Conservation (phyloP, 2,329 filamentous ascomycete species). For the Colletotrichum caudatum region DNA sequence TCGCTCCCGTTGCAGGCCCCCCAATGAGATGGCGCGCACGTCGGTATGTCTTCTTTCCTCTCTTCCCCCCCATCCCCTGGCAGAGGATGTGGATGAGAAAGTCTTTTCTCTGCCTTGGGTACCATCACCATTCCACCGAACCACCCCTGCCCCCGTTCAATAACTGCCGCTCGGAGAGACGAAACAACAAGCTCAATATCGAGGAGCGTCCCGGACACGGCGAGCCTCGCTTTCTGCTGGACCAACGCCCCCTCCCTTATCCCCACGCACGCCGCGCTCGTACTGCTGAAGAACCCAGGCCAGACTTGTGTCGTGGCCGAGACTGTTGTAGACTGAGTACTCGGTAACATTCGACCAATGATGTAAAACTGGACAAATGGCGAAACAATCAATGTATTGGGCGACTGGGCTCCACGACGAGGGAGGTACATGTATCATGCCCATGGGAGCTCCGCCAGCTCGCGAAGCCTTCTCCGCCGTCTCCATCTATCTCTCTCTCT, state of each 20-base stretch:
- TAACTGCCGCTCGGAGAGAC: not conserved
- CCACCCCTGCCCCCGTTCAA: not conserved
- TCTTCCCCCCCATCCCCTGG: not conserved
- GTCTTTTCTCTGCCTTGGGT: not conserved
- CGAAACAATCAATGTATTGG: slow-evolving; percentile 20
- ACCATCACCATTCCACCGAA: not conserved
- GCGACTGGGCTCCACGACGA: slow-evolving; percentile 1
- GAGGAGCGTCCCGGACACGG: not conserved
- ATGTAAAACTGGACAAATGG: not conserved
- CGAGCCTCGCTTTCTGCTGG: not conserved
- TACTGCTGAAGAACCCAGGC: slow-evolving; percentile 30
- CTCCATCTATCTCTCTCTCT: not conserved
- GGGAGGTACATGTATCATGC: slow-evolving; percentile 36
- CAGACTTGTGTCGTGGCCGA: slow-evolving; percentile 8
- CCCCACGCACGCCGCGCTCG: not conserved
- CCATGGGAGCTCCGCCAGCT: slow-evolving; percentile 20
- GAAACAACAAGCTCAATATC: not conserved
- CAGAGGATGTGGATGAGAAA: not conserved
- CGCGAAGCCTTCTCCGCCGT: not conserved
- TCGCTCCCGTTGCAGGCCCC: not conserved
- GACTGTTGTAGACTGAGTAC: slow-evolving; percentile 12
- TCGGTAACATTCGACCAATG: slow-evolving; percentile 25
- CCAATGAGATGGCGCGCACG: not conserved
- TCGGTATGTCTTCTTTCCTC: not conserved
- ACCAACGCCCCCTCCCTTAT: not conserved